Evolutionary conservation across 163 green algal genomes (phyloP).

Genomic region (Prototheca cutis): DNA sequence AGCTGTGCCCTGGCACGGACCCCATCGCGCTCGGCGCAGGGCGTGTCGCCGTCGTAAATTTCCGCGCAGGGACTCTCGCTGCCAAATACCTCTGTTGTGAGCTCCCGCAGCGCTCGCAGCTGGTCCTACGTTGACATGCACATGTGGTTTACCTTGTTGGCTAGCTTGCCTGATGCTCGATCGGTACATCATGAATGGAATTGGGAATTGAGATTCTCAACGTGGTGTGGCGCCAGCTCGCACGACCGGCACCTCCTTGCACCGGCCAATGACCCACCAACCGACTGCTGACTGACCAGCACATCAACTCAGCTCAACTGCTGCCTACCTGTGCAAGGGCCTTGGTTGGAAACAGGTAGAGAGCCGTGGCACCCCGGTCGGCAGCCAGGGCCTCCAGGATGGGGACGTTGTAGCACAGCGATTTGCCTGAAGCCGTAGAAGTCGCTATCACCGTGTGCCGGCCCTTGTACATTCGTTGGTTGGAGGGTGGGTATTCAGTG

Average conservation of each 20-base stretch:
- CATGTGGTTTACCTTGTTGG: too few relatives aligned
- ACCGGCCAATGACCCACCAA: not conserved
- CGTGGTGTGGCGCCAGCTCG: too few relatives aligned
- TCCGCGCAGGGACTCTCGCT: constrained; percentile 28
- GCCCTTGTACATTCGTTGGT: too few relatives aligned
- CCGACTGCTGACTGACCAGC: not conserved
- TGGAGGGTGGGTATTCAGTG: too few relatives aligned
- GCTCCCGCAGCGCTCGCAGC: constrained; percentile 46
- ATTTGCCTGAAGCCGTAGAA: constrained; percentile 87
- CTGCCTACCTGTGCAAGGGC: constrained; percentile 33
- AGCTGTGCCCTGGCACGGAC: constrained; percentile 53
- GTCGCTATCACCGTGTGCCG: constrained; percentile 73
- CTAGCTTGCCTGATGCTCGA: too few relatives aligned
- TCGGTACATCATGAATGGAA: too few relatives aligned
- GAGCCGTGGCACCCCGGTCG: constrained; percentile 45
- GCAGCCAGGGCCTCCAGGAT: constrained; percentile 54
- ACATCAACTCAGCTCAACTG: not conserved
- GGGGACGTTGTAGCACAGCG: constrained; percentile 80
- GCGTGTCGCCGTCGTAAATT: constrained; percentile 84
- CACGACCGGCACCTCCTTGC: too few relatives aligned
- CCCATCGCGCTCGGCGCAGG: constrained; percentile 10
- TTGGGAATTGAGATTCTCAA: too few relatives aligned
- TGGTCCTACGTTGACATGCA: constrained; percentile 93
- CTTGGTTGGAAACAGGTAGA: constrained; percentile 96
- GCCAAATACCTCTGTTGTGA: constrained; percentile 42